Percentiles rank a stretch among this genome's conserved stretches.
These are phyloP conservation scores for Ganoderma leucocontextum DNA, from an alignment of 1,284 basidiomycete species.

Conservation along the genomic window DNA sequence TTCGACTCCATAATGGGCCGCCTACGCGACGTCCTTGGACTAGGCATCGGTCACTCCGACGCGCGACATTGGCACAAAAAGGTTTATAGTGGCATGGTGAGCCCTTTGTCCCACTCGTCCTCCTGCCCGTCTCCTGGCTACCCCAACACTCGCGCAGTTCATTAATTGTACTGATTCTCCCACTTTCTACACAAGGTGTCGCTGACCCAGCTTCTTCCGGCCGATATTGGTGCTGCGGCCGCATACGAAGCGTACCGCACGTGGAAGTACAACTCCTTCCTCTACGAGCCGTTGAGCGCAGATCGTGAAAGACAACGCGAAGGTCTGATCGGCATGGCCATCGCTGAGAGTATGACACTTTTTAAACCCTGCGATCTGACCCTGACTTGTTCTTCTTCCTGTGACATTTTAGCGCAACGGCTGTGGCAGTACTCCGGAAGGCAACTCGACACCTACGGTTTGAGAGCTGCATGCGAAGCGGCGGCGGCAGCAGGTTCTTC, in stretches of 20 bases:
- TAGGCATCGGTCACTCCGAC: slow-evolving; percentile 57
- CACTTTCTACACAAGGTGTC: slow-evolving; percentile 50
- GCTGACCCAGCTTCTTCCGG: slow-evolving; percentile 50
- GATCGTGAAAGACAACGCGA: slow-evolving; percentile 66
- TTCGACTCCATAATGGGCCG: slow-evolving; percentile 66
- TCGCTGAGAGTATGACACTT: slow-evolving; percentile 69
- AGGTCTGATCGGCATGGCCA: slow-evolving; percentile 65
- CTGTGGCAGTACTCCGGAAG: slow-evolving; percentile 31
- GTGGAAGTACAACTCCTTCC: slow-evolving; percentile 61
- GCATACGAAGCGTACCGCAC: slow-evolving; percentile 73
- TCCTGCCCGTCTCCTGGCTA: slow-evolving; percentile 15
- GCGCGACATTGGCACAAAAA: slow-evolving; percentile 67
- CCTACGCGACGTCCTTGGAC: slow-evolving; percentile 47
- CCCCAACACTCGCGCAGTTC: slow-evolving; percentile 11
- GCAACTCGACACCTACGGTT: slow-evolving; percentile 22
- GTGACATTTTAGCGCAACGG: slow-evolving; percentile 20
- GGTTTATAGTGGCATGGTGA: slow-evolving; percentile 64
- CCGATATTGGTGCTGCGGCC: slow-evolving; percentile 70
- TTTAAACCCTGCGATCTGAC: slow-evolving; percentile 53
- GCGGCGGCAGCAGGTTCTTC: slow-evolving; percentile 22
- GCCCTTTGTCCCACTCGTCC: slow-evolving; percentile 28
- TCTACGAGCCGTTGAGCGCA: slow-evolving; percentile 61
- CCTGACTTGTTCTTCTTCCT: not conserved
- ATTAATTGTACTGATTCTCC: slow-evolving; percentile 52
- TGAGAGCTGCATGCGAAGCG: slow-evolving; percentile 27